These are phyloP conservation scores for Candida ortonii DNA, from an alignment of 805 yeast genomes.

Conservation along the genomic window DNA sequence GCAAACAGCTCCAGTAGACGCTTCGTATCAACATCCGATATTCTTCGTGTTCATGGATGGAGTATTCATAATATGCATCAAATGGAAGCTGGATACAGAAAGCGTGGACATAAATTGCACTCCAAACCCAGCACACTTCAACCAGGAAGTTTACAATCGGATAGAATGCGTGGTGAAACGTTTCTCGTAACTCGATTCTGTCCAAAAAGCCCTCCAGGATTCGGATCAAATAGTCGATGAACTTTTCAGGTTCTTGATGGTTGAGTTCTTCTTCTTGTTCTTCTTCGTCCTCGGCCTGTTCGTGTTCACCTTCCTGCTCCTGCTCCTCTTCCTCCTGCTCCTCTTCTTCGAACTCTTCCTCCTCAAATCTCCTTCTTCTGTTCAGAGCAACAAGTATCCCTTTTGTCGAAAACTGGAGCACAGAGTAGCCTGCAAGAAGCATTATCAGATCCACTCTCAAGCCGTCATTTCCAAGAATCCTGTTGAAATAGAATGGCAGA, in stretches of 20 bases:
- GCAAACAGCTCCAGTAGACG: too few relatives aligned
- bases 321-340: slow-evolving; percentile 1
- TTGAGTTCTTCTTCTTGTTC: slow-evolving; percentile 1
- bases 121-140: slow-evolving; percentile 1
- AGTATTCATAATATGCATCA: slow-evolving; percentile 1
- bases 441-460: slow-evolving; percentile 1
- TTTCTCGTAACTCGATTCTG: slow-evolving; percentile 1
- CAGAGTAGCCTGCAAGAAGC: slow-evolving; percentile 3
- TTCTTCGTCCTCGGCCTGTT: slow-evolving; percentile 1
- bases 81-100: slow-evolving; percentile 8
- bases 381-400: neutral
- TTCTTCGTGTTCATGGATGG: too few relatives aligned
- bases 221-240: neutral
- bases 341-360: neutral
- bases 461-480: neutral
- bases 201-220: too few relatives aligned
- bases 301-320: slow-evolving; percentile 2
- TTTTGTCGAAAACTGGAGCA: neutral
- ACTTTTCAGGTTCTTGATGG: neutral
- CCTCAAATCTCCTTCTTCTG: neutral
- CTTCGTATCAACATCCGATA: too few relatives aligned
- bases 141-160: slow-evolving; percentile 1
- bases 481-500: neutral
- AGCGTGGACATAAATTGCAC: slow-evolving; percentile 3
- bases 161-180: neutral